These are phyloP conservation scores for Falciphora oryzae DNA, from an alignment of 2,329 filamentous ascomycete species.

Conservation along the genomic window DNA sequence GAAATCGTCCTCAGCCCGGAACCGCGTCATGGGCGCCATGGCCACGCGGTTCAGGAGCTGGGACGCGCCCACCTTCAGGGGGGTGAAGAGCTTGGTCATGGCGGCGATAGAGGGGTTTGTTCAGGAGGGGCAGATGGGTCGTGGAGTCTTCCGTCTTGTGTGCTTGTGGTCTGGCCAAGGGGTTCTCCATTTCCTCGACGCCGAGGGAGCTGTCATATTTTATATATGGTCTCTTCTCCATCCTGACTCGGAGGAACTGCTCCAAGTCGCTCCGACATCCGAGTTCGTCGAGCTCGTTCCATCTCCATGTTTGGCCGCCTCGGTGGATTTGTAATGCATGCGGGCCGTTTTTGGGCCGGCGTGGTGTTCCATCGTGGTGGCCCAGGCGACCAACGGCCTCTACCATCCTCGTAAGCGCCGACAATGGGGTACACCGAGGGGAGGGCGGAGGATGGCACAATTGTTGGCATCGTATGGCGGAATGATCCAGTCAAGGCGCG, in stretches of 20 bases:
- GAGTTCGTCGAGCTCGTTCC: no score
- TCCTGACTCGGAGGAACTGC: not conserved
- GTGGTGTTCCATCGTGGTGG: no score
- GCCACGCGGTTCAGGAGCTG: constrained; percentile 45
- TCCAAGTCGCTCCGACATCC: no score
- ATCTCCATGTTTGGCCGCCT: no score
- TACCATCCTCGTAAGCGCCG: no score
- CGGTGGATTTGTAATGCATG: not conserved
- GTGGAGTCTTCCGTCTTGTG: not conserved
- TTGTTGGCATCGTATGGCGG: no score
- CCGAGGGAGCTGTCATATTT: not conserved
- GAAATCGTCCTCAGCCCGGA: constrained; percentile 35
- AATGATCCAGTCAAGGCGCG: no score
- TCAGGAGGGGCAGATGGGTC: not conserved
- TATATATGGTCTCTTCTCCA: not conserved
- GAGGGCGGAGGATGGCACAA: no score
- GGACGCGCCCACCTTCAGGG: constrained; percentile 35
- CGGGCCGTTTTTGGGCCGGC: not conserved
- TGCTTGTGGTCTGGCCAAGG: not conserved
- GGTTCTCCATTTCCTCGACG: not conserved
- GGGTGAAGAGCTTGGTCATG: constrained; percentile 18
- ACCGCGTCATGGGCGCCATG: constrained; percentile 47
- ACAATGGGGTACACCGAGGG: no score
- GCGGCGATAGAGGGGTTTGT: constrained; percentile 24
- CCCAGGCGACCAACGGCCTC: no score